Base-by-base conservation (phyloP, 176 grass and related monocot species). In the Lolium multiflorum region DNA sequence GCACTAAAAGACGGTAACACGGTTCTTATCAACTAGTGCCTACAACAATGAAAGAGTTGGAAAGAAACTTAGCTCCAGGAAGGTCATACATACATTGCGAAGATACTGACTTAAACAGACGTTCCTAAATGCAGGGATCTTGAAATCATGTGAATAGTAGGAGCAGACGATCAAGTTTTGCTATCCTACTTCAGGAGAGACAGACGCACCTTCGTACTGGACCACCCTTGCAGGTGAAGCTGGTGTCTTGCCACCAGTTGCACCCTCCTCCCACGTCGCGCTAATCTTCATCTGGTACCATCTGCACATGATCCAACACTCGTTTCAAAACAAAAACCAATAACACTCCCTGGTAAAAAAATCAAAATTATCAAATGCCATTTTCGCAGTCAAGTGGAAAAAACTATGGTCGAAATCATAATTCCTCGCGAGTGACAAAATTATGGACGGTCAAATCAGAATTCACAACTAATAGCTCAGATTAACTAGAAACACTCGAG, bases 251-350 rank as follows among this genome's bases (percentile, higher is more conserved):
- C 74, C 44, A 72, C 81, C 89, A 24, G 1, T 55, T 18, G 50
- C 49, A 37, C 79, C 67, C 38, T 93, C 94, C 79, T 99, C 97
- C 90, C 90, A 96, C 73, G 90, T 93, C 76, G 89, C 90, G 89
- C 87, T 96, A 69, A 96, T 92, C 80, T 99, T 99, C 88, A 99
- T 90, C 67, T 96, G 90, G 37, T 99, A 99, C 97, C 97, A 96
- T 83, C 97, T 99, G 87, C 76, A 87, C 63, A 62, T 51, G 76
- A 88, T 71, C 59, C 52, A 81, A 81, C 55, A 70, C 20, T 62
- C 12, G 39, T 74, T 14, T 69, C n/a, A 84, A 7, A 82, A 80
- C 0, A 46, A 25, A 87, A 38, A 66, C 83, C n/a, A 66, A 87
- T 9, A 71, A n/a, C 41, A 79, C 28, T 26, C 21, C 46, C 15